Evolutionary conservation across 495 filamentous ascomycete species (phyloP).

Genomic region (Hypoxylon lienhwacheense): DNA sequence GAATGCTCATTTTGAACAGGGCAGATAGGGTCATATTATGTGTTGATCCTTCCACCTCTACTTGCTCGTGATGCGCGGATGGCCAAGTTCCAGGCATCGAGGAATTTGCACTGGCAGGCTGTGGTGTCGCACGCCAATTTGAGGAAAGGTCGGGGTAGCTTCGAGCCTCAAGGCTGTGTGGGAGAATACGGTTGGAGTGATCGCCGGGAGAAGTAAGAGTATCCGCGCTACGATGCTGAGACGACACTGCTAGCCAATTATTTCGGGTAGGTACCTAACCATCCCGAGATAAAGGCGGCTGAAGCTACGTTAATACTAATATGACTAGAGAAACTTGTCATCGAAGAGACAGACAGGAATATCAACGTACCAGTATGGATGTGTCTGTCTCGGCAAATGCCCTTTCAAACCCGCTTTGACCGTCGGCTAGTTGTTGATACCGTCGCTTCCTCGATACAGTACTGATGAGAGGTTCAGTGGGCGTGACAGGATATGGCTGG

Average conservation of each 20-base stretch:
- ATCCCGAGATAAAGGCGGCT: conserved; percentile 4
- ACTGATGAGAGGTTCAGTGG: not conserved
- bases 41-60: not conserved
- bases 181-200: not conserved
- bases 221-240: not conserved
- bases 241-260: not conserved
- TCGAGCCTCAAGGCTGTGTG: conserved; percentile 1
- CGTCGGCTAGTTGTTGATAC: not conserved
- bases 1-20: conserved; percentile 9
- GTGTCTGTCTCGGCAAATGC: not conserved
- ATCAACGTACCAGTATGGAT: conserved; percentile 5
- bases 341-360: not conserved
- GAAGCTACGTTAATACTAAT: not conserved
- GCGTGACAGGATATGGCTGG: not conserved
- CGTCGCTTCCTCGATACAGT: conserved; percentile 11
- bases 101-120: not conserved
- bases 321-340: not conserved
- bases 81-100: conserved; percentile 31
- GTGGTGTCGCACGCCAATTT: not conserved
- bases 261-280: conserved; percentile 18
- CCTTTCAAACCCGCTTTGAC: not conserved
- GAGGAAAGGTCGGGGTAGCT: not conserved
- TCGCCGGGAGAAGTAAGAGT: not conserved
- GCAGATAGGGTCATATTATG: conserved; percentile 4
- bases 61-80: conserved; percentile 8